Evolutionary conservation across 2,329 filamentous ascomycete species (phyloP), one percentile per base, ranked within the genome.

Genomic region (Colletotrichum eremochloae): DNA sequence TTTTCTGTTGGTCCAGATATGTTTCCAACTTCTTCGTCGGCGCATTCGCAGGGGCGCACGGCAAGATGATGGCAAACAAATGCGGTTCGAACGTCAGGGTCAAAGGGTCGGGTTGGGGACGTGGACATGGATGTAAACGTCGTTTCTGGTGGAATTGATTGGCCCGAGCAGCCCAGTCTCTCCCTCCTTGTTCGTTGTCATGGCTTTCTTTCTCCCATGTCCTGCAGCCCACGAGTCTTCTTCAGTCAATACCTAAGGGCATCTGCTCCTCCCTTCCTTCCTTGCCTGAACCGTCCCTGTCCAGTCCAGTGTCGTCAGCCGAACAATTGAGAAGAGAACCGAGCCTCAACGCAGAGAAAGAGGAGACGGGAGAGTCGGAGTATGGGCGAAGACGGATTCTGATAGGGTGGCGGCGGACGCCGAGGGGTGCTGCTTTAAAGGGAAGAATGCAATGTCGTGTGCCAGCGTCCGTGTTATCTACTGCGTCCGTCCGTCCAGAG

Each of bases 161-260:
- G 31, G 44, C 36, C 33, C 14, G 38, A 52, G 29, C 60, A 63
- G n/a, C 36, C 31, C 44, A 15, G 38, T 40, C 60, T 4, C 20
- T 29, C 50, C 20, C n/a, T 36, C 20, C 29, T 48, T 15, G 15
- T 38, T 24, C 18, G 12, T 46, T n/a, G 44, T 7, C 44, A 15
- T 24, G 42, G 42, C 42, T 8, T 52, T n/a, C 46, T 63, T 40
- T 24, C 60, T 63, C 14, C 46, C 61, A 63, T 31, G 46, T 63
- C 31, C 44, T 40, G 20, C 46, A n/a, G 18, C 46, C 60, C 46
- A 8, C 50, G 20, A 31, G 9, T n/a, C 46, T n/a, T 63, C 14
- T n/a, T 46, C 44, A 46, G 44, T 46, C 12, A 52, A 52, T 20
- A 3, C 3, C 20, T 14, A n/a, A 63, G 8, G 20, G n/a, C 15